phyloP scores from a whole-genome alignment of 805 yeast species.

The Cyberlindnera sargentensis region DNA sequence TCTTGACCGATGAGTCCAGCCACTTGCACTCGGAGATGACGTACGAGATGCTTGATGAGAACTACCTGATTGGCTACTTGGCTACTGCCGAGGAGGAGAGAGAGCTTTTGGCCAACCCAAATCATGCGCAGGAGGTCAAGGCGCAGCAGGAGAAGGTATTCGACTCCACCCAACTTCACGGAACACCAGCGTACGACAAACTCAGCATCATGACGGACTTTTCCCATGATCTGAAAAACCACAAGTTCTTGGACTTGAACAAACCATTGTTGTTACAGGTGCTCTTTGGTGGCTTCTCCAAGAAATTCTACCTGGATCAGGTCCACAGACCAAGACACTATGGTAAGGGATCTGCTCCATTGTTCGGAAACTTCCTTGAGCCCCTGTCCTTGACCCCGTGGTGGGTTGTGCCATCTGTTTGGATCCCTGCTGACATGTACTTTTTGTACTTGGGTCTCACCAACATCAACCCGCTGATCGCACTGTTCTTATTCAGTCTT shows the following conservation, averaged over 20 bases:
- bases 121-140: constrained; percentile 52
- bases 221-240: constrained; percentile 59
- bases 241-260: constrained; percentile 79
- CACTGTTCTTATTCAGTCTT: constrained; percentile 54
- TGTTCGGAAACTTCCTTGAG: constrained; percentile 92
- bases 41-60: constrained; percentile 78
- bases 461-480: constrained; percentile 36
- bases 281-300: constrained; percentile 63
- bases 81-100: constrained; percentile 77
- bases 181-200: constrained; percentile 67
- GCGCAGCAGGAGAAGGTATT: constrained; percentile 33
- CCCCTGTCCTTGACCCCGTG: constrained; percentile 89
- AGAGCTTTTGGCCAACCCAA: constrained; percentile 56
- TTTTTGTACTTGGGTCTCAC: constrained; percentile 53
- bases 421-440: constrained; percentile 78
- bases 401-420: constrained; percentile 82
- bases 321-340: constrained; percentile 98
- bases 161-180: constrained; percentile 51
- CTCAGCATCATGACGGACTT: constrained; percentile 76
- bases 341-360: constrained; percentile 93
- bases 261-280: constrained; percentile 81
- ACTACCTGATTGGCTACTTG: constrained; percentile 69
- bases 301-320: constrained; percentile 89
- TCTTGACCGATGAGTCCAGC: constrained; percentile 63
- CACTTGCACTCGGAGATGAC: constrained; percentile 85